Conservation (phyloP, 192 early-diverging fungal species). For the Coemansia sp. region DNA sequence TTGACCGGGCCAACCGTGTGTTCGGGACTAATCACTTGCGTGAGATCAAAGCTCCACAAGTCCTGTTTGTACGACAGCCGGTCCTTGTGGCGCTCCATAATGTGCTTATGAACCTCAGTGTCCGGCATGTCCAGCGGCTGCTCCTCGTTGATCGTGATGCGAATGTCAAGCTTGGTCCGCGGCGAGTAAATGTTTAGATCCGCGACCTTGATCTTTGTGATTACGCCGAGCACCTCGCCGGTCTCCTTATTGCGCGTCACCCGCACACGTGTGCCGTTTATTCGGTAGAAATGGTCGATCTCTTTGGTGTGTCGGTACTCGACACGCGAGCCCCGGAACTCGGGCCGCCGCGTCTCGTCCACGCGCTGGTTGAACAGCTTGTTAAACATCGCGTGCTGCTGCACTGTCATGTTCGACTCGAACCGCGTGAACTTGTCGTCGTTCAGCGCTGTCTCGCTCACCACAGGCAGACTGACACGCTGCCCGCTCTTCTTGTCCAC, state of each 20-base stretch:
- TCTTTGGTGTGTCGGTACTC: slow-evolving; percentile 75
- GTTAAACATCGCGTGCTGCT: slow-evolving; percentile 86
- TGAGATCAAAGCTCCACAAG: slow-evolving; percentile 83
- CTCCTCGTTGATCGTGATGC: slow-evolving; percentile 84
- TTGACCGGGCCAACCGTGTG: slow-evolving; percentile 38
- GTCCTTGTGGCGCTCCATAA: slow-evolving; percentile 79
- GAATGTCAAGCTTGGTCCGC: slow-evolving; percentile 74
- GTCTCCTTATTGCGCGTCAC: slow-evolving; percentile 69
- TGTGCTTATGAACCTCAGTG: slow-evolving; percentile 52
- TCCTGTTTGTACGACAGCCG: slow-evolving; percentile 83
- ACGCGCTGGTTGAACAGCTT: slow-evolving; percentile 73
- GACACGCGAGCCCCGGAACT: slow-evolving; percentile 57
- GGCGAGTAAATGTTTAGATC: slow-evolving; percentile 88
- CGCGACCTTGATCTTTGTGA: slow-evolving; percentile 77
- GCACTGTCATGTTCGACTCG: slow-evolving; percentile 82
- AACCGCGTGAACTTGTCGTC: slow-evolving; percentile 59
- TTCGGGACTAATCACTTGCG: slow-evolving; percentile 68
- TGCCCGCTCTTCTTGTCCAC: slow-evolving; percentile 63
- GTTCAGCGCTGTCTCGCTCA: slow-evolving; percentile 58
- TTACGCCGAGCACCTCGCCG: slow-evolving; percentile 57
- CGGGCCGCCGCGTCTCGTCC: slow-evolving; percentile 53
- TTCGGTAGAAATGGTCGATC: slow-evolving; percentile 66
- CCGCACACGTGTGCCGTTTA: slow-evolving; percentile 54
- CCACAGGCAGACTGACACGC: slow-evolving; percentile 65
- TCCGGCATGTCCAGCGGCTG: slow-evolving; percentile 35